Percentiles rank a stretch among this genome's conserved stretches.
Conservation (phyloP, 495 filamentous ascomycete genomes). For the Penicillium subrubescens region DNA sequence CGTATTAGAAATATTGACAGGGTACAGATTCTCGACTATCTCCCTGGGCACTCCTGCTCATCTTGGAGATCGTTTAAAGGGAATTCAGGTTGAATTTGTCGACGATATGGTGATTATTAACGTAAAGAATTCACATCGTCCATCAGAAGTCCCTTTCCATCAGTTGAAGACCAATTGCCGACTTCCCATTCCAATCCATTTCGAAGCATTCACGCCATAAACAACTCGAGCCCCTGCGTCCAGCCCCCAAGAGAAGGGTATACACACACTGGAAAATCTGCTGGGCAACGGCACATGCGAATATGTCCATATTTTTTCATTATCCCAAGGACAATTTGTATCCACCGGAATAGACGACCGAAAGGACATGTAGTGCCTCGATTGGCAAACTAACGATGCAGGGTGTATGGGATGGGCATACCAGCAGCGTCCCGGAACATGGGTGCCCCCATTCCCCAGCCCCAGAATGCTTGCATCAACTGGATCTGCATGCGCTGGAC, state of each 20-base stretch:
- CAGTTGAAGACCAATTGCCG: neutral
- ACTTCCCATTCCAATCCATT: neutral
- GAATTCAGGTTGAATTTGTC: too few species aligned
- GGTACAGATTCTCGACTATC: too few species aligned
- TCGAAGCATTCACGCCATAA: neutral
- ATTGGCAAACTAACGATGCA: neutral
- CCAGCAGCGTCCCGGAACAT: too few species aligned
- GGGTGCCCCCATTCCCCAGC: neutral
- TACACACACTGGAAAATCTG: neutral
- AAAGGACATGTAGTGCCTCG: neutral
- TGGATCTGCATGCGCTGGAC: neutral
- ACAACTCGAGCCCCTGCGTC: neutral
- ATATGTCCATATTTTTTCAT: neutral
- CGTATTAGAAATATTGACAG: too few species aligned
- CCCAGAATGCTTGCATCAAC: neutral
- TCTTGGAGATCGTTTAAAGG: too few species aligned
- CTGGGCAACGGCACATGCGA: neutral
- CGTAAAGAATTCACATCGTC: too few species aligned
- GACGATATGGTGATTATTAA: too few species aligned
- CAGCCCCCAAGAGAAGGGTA: neutral
- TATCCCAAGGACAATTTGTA: too few species aligned
- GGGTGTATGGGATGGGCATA: neutral
- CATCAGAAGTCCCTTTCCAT: neutral
- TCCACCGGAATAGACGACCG: neutral
- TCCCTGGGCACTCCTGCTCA: too few species aligned